These are phyloP conservation scores for Nigrospora oryzae DNA, from an alignment of 2,329 filamentous ascomycete genomes.

Conservation along the genomic window DNA sequence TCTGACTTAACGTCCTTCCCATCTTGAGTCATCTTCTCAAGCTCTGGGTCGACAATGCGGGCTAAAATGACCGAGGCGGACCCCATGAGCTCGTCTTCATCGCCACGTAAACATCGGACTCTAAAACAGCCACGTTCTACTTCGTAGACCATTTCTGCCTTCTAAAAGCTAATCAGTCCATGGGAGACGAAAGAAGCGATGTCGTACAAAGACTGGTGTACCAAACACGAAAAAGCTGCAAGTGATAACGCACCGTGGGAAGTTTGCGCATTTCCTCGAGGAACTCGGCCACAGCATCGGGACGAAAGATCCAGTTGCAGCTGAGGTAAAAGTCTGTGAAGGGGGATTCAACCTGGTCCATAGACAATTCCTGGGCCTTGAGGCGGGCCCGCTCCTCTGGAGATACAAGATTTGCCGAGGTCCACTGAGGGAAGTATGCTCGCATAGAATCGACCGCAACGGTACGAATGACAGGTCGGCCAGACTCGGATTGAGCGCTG, in stretches of 20 bases:
- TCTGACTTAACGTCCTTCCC: neutral
- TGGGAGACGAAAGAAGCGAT: too few species aligned
- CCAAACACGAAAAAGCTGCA: neutral
- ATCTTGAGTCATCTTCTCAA: neutral
- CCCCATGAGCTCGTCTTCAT: neutral
- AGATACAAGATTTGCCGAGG: neutral
- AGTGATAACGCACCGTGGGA: neutral
- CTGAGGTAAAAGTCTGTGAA: conserved; percentile 1
- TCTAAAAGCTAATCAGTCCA: neutral
- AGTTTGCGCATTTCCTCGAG: neutral
- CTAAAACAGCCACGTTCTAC: conserved; percentile 2
- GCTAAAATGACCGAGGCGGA: neutral
- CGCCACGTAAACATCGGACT: neutral
- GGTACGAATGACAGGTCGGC: too few species aligned
- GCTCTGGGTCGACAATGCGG: conserved; percentile 2
- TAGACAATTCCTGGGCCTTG: too few species aligned
- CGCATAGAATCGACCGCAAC: too few species aligned
- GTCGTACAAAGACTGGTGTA: too few species aligned
- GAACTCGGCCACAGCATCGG: conserved; percentile 4
- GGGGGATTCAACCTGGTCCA: too few species aligned
- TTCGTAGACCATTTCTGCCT: conserved; percentile 2
- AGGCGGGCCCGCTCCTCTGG: neutral
- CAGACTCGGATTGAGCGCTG: too few species aligned
- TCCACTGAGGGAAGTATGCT: neutral
- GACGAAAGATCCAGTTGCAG: conserved; percentile 5